A percentile compares a stretch with the other conserved stretches of the same genome.
phyloP scores from a whole-genome alignment of 2,329 filamentous ascomycete genomes.

The Penicillium digitatum region DNA sequence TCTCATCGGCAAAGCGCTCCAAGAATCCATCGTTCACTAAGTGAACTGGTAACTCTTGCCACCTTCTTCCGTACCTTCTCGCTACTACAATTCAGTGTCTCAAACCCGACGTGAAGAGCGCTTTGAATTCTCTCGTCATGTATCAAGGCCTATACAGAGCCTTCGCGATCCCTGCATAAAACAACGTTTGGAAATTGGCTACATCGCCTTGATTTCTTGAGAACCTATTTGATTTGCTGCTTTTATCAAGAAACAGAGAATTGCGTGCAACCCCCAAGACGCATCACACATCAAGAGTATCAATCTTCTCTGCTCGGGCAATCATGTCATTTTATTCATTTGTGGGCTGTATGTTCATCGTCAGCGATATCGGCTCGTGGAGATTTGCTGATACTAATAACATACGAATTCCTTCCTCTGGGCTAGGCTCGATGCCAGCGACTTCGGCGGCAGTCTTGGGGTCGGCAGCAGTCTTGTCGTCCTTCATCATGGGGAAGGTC shows the following conservation, averaged over 20 bases:
- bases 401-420: conserved; percentile 58
- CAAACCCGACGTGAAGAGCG: no score
- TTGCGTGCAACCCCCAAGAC: conserved; percentile 14
- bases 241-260: conserved; percentile 23
- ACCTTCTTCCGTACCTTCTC: no score
- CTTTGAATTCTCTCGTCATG: no score
- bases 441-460: conserved; percentile 58
- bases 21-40: no score
- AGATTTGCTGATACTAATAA: conserved; percentile 26
- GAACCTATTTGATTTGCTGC: conserved; percentile 18
- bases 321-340: conserved; percentile 29
- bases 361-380: conserved; percentile 24
- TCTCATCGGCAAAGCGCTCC: no score
- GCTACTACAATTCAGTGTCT: no score
- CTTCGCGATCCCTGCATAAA: no score
- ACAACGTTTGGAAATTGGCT: background rate
- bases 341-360: conserved; percentile 30
- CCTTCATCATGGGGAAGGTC: conserved; percentile 98
- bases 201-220: conserved; percentile 4
- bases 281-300: conserved; percentile 15
- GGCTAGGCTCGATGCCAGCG: conserved; percentile 55
- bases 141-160: no score
- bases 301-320: conserved; percentile 3
- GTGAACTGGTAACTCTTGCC: no score
- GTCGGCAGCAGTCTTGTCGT: conserved; percentile 57